Conservation (phyloP, 2,329 filamentous ascomycete species). For the Trichoderma gracile region DNA sequence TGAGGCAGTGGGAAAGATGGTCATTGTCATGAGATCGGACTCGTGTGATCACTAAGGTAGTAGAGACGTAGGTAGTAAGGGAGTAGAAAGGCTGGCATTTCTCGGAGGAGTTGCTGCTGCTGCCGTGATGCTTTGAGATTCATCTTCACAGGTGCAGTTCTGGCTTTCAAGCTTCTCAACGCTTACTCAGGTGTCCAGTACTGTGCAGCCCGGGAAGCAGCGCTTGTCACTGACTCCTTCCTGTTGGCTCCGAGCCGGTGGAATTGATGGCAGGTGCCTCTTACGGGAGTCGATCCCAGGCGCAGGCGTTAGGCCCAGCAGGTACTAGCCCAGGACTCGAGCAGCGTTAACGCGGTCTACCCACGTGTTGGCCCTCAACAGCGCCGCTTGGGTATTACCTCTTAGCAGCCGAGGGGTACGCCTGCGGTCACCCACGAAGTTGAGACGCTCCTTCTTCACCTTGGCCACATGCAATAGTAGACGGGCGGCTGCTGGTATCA, state of each 20-base stretch:
- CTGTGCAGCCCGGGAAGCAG: not conserved
- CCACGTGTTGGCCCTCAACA: not conserved
- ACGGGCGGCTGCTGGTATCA: too few relatives aligned
- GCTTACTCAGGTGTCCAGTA: not conserved
- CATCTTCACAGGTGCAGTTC: too few relatives aligned
- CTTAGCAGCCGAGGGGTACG: not conserved
- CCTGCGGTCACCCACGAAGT: not conserved
- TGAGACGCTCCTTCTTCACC: not conserved
- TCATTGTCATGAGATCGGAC: too few relatives aligned
- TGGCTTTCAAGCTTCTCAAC: not conserved
- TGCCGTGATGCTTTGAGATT: too few relatives aligned
- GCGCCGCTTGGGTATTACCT: not conserved
- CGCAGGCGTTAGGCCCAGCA: slow-evolving; percentile 2
- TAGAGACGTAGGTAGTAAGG: too few relatives aligned
- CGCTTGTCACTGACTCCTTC: slow-evolving; percentile 24
- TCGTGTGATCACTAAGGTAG: too few relatives aligned
- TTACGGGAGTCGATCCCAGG: slow-evolving; percentile 6
- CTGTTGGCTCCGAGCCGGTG: slow-evolving; percentile 21
- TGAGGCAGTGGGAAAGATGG: too few relatives aligned
- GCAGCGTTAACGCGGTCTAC: not conserved
- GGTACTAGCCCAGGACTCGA: not conserved
- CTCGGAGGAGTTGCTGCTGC: too few relatives aligned
- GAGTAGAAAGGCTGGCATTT: too few relatives aligned
- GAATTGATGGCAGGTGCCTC: not conserved
- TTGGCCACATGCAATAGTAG: not conserved